Evolutionary conservation across 2,329 filamentous ascomycete species (phyloP), one percentile per base, ranked within the genome.

Genomic region (Penicillium crustosum): DNA sequence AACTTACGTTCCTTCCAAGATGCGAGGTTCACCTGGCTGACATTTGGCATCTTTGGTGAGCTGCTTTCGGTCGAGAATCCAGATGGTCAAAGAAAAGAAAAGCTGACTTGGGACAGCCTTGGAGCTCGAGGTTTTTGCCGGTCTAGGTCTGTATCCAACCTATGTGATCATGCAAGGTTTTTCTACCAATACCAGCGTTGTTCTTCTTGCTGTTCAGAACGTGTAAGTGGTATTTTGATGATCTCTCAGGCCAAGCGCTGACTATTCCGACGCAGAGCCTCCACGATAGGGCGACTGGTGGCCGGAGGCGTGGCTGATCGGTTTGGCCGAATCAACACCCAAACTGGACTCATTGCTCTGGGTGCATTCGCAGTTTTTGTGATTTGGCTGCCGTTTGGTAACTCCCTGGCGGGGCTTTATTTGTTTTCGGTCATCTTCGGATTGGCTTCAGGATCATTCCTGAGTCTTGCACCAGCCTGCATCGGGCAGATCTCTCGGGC

Each of bases 401-500:
- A 61, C 33, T 62, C 59, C 8, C 41, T 67, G 7, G 17, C 53
- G 1, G 65, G 63, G 2, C 58, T 70, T 4, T 70, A 70, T 45
- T 52, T 68, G 2, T 71, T 71, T 55, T 68, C 75, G 17, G 74
- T 73, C 0, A 49, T 81, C 0, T 82, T 80, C 65, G 80, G 80
- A 0, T 74, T 82, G 17, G 77, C 75, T 0, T 80, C 78, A 0
- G 79, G 80, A 0, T 78, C 78, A 0, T 82, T 80, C 60, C 70
- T 82, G 43, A 78, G 77, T 12, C 70, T 81, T 0, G 73, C 76
- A 1, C 63, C 71, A 27, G 79, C 79, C 0, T 82, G 80, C 25
- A 73, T 82, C 54, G 78, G 78, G 1, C 77, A 81, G 49, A 75
- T 80, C 4, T 81, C 79, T 19, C 73, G 77, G 23, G 72, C 77